Conservation (phyloP, 179 eudicot species). For the Silene coronaria region DNA sequence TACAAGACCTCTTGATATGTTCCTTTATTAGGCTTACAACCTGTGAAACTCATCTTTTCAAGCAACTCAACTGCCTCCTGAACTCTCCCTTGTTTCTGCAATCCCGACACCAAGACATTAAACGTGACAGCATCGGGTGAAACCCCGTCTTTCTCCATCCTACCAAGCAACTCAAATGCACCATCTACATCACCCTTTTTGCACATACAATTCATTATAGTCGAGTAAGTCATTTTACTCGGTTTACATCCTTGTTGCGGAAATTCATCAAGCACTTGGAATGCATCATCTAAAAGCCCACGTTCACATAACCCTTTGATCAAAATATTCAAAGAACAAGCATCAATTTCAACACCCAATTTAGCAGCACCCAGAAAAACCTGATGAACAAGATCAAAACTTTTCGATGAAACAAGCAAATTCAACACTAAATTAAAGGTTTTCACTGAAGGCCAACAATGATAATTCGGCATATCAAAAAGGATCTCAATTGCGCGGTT, state of each 20-base stretch:
- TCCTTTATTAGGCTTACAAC: slow-evolving; percentile 68
- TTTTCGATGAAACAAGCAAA: slow-evolving; percentile 53
- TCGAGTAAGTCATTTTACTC: slow-evolving; percentile 64
- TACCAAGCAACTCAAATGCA: slow-evolving; percentile 58
- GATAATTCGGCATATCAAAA: slow-evolving; percentile 58
- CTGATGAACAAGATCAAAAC: slow-evolving; percentile 51
- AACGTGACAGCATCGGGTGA: slow-evolving; percentile 56
- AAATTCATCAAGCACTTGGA: slow-evolving; percentile 78
- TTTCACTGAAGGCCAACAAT: slow-evolving; percentile 64
- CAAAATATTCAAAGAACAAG: slow-evolving; percentile 77
- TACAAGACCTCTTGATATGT: slow-evolving; percentile 78
- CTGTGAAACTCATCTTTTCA: slow-evolving; percentile 54
- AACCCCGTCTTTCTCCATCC: slow-evolving; percentile 65
- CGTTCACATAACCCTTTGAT: slow-evolving; percentile 68
- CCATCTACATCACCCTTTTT: slow-evolving; percentile 51
- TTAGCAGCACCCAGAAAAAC: slow-evolving; percentile 47
- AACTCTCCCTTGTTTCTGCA: slow-evolving; percentile 53
- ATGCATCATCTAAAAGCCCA: slow-evolving; percentile 60
- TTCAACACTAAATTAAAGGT: slow-evolving; percentile 76
- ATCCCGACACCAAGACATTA: slow-evolving; percentile 60
- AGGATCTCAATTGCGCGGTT: slow-evolving; percentile 62
- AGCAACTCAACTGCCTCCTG: slow-evolving; percentile 62
- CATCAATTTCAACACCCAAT: slow-evolving; percentile 68
- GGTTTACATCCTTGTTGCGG: slow-evolving; percentile 57
- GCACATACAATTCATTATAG: slow-evolving; percentile 69